phyloP scores from a whole-genome alignment of 2,329 filamentous ascomycete species.

The Claviceps digitariae region DNA sequence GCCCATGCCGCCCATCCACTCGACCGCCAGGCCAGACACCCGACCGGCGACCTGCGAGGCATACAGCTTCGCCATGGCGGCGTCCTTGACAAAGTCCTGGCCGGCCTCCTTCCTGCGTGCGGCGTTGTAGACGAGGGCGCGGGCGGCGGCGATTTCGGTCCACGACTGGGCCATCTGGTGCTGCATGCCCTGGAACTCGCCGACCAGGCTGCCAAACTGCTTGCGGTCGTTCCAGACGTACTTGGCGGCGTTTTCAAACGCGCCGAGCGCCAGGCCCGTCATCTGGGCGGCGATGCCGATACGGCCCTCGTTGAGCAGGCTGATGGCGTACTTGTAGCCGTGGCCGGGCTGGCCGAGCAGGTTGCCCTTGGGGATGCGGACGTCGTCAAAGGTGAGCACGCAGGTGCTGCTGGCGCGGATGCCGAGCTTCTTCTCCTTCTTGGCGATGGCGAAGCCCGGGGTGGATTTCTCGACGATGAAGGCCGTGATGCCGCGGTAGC shows the following conservation, averaged over 20 bases:
- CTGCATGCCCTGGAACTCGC: conserved; percentile 98
- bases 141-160: conserved; percentile 81
- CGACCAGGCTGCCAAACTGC: conserved; percentile 87
- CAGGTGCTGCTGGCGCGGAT: conserved; percentile 94
- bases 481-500: conserved; percentile 93
- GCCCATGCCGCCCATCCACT: conserved; percentile 99
- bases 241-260: conserved; percentile 82
- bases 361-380: conserved; percentile 77
- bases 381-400: conserved; percentile 94
- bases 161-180: conserved; percentile 96
- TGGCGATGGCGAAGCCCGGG: conserved; percentile 84
- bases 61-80: conserved; percentile 96
- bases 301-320: conserved; percentile 84
- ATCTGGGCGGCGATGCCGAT: conserved; percentile 98
- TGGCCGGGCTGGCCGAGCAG: conserved; percentile 78
- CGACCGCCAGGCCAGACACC: conserved; percentile 74
- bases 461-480: conserved; percentile 88
- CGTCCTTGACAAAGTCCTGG: conserved; percentile 86
- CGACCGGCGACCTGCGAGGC: conserved; percentile 83
- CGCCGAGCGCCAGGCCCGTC: conserved; percentile 88
- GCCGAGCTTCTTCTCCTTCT: conserved; percentile 99
- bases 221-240: conserved; percentile 98
- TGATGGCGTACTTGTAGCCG: conserved; percentile 97
- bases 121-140: conserved; percentile 89
- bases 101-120: conserved; percentile 96